Evolutionary conservation across 805 yeast species (phyloP), one percentile per base, ranked within the genome.

Genomic region (Barnettozyma sucrosica): DNA sequence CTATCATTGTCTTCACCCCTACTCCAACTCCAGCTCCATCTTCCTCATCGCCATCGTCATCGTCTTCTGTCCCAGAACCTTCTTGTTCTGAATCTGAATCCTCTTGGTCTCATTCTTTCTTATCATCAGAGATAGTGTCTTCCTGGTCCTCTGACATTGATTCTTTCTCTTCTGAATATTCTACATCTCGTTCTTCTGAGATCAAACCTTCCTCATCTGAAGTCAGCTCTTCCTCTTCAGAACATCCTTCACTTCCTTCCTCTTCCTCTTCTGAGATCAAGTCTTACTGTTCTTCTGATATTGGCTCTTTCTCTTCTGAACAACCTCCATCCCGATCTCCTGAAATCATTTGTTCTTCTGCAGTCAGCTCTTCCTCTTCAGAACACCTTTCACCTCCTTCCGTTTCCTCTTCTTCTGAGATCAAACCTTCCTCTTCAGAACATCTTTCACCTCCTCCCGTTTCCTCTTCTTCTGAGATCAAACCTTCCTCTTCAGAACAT

Each of bases 1-100:
- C 58, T 7, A 43, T 55, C 13, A 48, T 52, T 34, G 51, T 55
- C 18, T 45, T 42, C 24, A 52, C 57, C 16, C 56, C 59, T 39
- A 45, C 47, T 6, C 26, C 16, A 6, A 30, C 52, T 4, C 34
- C 50, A n/a, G n/a, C n/a, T n/a, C n/a, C n/a, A n/a, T n/a, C n/a
- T n/a, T n/a, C n/a, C n/a, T n/a, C n/a, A n/a, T n/a, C n/a, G n/a
- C n/a, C n/a, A n/a, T n/a, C n/a, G n/a, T n/a, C n/a, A n/a, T n/a
- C n/a, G 10, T 33, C 51, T 10, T 24, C 47, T 23, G 36, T 39
- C 36, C 41, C 54, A 13, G 24, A 41, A 11, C 24, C n/a, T 19
- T 14, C 32, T 18, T 28, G 36, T 18, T 37, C 49, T 13, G 13
- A 26, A 14, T 26, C 42, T 26, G n/a, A n/a, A n/a, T 44, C 44